Evolutionary conservation across 1,284 basidiomycete species (phyloP), one percentile per base, ranked within the genome.

Genomic region (Cystobasidium pallidum): DNA sequence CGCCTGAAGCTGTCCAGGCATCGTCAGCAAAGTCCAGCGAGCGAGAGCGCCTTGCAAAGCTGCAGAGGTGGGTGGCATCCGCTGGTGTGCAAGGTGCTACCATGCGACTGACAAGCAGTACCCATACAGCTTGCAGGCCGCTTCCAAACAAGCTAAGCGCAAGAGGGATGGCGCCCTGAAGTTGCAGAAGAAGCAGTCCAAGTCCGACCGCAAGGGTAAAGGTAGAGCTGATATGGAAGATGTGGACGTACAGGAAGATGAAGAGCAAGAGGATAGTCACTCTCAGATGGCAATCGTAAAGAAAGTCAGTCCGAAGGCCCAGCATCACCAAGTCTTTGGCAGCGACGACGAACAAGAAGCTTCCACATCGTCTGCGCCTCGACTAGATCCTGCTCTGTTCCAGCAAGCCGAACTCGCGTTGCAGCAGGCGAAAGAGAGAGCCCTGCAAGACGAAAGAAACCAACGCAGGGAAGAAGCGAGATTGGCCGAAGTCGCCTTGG

Each of bases 301-400:
- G 21, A 3, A 24, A 11, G 26, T 26, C 8, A 51, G 7, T 15
- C 3, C 43, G 19, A 45, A 28, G n/a, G n/a, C n/a, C 49, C 24
- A 51, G 26, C 49, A 26, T 28, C 58, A 61, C n/a, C 58, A 32
- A 13, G 43, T 61, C 24, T 61, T 61, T 26, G 39, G 45, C n/a
- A 36, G 34, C 21, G 39, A 43, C 8, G 39, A 61, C 21, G 58
- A 45, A 11, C 19, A 32, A 45, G 39, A 41, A 28, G 17, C 57
- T 10, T 39, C 54, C 7, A 28, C 54, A 36, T 57, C 54, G 6
- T 15, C 32, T 7, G 43, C 51, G 3, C 59, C 47, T 26, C 45
- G 52, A 28, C 61, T 71, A 7, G 68, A 71, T 51, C 68, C 68
- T 34, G 34, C 62, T 28, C 70, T 65, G n/a, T 66, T 72, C 54